These are phyloP conservation scores for Hyphopichia buzzinii DNA, from an alignment of 1,139 yeast genomes.

Conservation along the genomic window DNA sequence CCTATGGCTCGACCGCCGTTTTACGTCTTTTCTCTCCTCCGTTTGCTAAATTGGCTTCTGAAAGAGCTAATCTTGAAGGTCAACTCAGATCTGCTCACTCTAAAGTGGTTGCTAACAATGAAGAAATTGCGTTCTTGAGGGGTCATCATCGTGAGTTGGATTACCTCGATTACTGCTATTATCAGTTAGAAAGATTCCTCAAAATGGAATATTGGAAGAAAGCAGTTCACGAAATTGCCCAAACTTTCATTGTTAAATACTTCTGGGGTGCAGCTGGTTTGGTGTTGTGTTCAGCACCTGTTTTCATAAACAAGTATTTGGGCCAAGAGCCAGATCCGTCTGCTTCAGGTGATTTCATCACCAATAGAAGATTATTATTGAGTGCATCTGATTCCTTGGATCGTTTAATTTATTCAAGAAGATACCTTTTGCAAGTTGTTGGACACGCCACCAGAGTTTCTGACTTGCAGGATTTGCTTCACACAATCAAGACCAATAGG, in stretches of 20 bases:
- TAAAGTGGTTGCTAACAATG: conserved; percentile 72
- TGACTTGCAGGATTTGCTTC: conserved; percentile 65
- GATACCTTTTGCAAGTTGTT: conserved; percentile 76
- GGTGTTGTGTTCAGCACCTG: conserved; percentile 84
- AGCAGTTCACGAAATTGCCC: conserved; percentile 74
- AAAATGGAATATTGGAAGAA: conserved; percentile 75
- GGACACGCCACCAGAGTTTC: conserved; percentile 82
- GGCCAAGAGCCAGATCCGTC: conserved; percentile 49
- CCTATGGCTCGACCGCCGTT: conserved; percentile 75
- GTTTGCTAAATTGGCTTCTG: conserved; percentile 77
- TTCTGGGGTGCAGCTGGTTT: conserved; percentile 96
- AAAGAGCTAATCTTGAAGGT: conserved; percentile 81
- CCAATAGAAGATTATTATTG: conserved; percentile 82
- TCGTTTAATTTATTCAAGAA: conserved; percentile 79
- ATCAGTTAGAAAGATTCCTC: conserved; percentile 75
- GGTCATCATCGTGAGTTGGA: conserved; percentile 83
- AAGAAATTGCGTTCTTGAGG: conserved; percentile 81
- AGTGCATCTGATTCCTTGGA: conserved; percentile 91
- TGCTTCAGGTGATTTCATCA: conserved; percentile 74
- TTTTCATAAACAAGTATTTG: conserved; percentile 65
- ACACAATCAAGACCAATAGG: conserved; percentile 41
- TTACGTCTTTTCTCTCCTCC: conserved; percentile 83
- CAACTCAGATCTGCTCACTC: conserved; percentile 82
- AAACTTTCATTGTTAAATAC: conserved; percentile 83
- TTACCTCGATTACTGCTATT: conserved; percentile 75